Base-by-base conservation (phyloP, 2,329 filamentous ascomycete genomes). In the Cadophora luteo-olivacea region DNA sequence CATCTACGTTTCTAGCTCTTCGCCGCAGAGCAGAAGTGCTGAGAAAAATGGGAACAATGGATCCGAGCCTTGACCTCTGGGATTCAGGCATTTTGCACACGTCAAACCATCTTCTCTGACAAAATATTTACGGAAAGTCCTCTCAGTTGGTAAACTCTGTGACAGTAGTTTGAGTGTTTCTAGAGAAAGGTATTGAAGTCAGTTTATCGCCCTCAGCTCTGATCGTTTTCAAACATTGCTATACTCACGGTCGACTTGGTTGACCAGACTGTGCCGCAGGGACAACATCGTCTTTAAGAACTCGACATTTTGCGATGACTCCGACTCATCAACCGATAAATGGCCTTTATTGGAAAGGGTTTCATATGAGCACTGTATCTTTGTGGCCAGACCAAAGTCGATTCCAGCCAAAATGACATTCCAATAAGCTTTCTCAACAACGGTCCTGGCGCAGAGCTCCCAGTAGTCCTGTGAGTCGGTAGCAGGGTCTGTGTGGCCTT, bases 321-420 rank as follows among this genome's bases (percentile, higher is more conserved):
- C 16, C 12, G 19, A 45, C 41, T 45, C 41, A 12, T 60, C 33
- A 22, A 36, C 19, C 29, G 57, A 33, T 9, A 60, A 16, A 25
- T 60, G 57, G 36, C 36, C 22, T 1, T 25, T 38, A 5, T 45
- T n/a, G 24, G 57, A n/a, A 12, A 16, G n/a, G 12, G 11, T 38
- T 7, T 11, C 36, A 45, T 41, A 60, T 45, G 22, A 29, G 24
- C 24, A 16, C 12, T 60, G 33, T 12, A 60, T 8, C 8, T 41
- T 41, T 25, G 36, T 14, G n/a, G 57, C 22, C 22, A 60, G 5
- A 11, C 14, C 33, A 12, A 60, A 38, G 11, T 11, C 38, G 1
- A 41, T 60, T 29, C n/a, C n/a, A 29, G 57, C 57, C 57, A 60
- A 45, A 4, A 60, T 60, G 36, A 60, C 57, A 41, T 12, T 14